Percentiles rank a stretch among this genome's conserved stretches.
Evolutionary conservation across 139 green algal species (phyloP).

Genomic region (Chlorella vulgaris): DNA sequence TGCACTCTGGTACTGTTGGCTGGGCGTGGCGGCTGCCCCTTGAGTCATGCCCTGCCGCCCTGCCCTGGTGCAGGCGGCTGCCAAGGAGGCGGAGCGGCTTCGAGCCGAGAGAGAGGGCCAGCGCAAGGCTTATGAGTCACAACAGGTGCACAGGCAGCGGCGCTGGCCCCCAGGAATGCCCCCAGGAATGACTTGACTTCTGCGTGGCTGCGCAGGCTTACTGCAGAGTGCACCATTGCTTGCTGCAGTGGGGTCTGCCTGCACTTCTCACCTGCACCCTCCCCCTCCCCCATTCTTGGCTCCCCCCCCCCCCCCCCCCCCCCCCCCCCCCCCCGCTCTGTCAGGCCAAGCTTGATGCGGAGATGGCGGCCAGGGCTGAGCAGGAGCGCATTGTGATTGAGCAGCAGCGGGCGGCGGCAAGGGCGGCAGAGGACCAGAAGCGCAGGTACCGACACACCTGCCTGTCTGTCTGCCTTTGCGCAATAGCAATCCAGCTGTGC

Average conservation of each 20-base stretch:
- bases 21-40: background rate
- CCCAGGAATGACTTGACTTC: too few relatives aligned
- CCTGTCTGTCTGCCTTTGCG: background rate
- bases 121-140: constrained; percentile 34
- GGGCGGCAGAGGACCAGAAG: constrained; percentile 28
- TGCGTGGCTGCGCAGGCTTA: background rate
- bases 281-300: background rate
- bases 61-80: constrained; percentile 19
- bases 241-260: too few relatives aligned
- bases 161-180: background rate
- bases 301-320: too few relatives aligned
- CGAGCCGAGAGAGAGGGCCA: constrained; percentile 13
- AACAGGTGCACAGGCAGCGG: constrained; percentile 15
- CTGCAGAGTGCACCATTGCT: background rate
- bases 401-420: constrained; percentile 27
- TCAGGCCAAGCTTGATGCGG: constrained; percentile 39
- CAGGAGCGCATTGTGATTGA: constrained; percentile 38
- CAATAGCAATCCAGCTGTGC: background rate
- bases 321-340: background rate
- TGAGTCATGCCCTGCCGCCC: background rate
- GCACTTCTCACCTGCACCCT: background rate
- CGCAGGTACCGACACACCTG: background rate
- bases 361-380: constrained; percentile 32
- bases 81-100: constrained; percentile 22
- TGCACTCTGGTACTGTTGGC: background rate